phyloP scores from a whole-genome alignment of 352 stramenopile genomes.

The Phytopythium delawarense region DNA sequence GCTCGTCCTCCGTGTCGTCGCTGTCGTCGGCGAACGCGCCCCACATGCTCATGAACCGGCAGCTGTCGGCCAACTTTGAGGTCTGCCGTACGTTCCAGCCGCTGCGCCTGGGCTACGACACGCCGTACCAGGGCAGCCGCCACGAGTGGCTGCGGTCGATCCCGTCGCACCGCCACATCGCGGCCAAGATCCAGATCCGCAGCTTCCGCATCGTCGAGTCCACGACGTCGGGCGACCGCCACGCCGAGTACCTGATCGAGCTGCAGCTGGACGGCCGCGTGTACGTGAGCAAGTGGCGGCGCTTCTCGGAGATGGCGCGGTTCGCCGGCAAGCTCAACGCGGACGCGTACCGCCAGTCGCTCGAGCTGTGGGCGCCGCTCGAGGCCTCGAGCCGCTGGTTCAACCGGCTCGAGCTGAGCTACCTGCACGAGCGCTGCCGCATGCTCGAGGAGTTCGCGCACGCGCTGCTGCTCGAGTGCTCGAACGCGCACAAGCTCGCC shows the following conservation, averaged over 20 bases:
- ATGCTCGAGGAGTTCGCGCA: conserved; percentile 77
- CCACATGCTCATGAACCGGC: conserved; percentile 38
- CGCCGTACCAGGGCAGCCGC: conserved; percentile 52
- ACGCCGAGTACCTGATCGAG: conserved; percentile 82
- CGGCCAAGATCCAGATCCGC: conserved; percentile 74
- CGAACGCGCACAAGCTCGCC: conserved; percentile 64
- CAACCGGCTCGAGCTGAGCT: conserved; percentile 77
- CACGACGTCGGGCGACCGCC: conserved; percentile 37
- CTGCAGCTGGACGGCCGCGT: conserved; percentile 58
- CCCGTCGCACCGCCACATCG: conserved; percentile 69
- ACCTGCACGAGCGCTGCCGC: conserved; percentile 76
- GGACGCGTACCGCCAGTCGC: conserved; percentile 51
- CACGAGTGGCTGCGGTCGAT: conserved; percentile 62
- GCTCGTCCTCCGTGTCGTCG: conserved; percentile 20
- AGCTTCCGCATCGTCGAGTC: conserved; percentile 80
- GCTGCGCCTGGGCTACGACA: conserved; percentile 49
- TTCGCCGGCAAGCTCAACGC: conserved; percentile 53
- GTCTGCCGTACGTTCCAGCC: conserved; percentile 69
- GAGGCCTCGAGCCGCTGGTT: conserved; percentile 70
- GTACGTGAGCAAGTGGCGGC: conserved; percentile 71
- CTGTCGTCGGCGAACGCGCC: not conserved
- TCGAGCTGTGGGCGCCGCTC: conserved; percentile 54
- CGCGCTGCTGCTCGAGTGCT: conserved; percentile 66
- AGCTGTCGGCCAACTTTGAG: conserved; percentile 64
- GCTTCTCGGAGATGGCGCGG: conserved; percentile 66